A percentile compares a stretch with the other conserved stretches of the same genome.
Conservation (phyloP, 1,284 basidiomycete species). For the Stygiomarasmius scandens region DNA sequence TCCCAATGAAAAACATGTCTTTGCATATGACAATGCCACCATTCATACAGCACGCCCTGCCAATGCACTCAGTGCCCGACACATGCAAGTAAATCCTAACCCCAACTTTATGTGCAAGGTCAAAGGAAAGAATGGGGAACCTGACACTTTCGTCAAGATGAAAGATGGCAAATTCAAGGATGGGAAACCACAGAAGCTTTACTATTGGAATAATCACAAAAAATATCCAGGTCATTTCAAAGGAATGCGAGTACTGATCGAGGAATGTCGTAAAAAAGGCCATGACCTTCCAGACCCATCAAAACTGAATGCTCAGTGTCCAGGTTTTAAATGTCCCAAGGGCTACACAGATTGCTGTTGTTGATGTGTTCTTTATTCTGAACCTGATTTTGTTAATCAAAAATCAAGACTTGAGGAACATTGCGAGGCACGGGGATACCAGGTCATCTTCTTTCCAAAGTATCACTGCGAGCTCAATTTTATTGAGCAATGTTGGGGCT, state of each 20-base stretch:
- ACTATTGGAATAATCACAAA: conserved; percentile 29
- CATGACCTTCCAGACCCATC: background rate
- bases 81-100: conserved; percentile 26
- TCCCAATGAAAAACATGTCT: conserved; percentile 21
- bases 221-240: background rate
- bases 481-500: conserved; percentile 28
- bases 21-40: conserved; percentile 30
- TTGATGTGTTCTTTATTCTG: conserved; percentile 4
- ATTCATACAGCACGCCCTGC: conserved; percentile 25
- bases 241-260: background rate
- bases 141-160: conserved; percentile 25
- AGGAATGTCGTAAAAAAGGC: conserved; percentile 21
- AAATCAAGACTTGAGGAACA: conserved; percentile 13
- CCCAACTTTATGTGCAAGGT: conserved; percentile 15
- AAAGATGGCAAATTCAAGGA: background rate
- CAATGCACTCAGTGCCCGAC: conserved; percentile 25
- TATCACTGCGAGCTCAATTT: conserved; percentile 24
- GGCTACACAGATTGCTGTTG: conserved; percentile 8
- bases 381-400: conserved; percentile 14
- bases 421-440: conserved; percentile 8
- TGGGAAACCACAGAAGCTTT: background rate
- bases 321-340: conserved; percentile 11
- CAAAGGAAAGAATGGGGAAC: conserved; percentile 17
- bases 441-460: conserved; percentile 21
- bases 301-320: conserved; percentile 13